Evolutionary conservation across 148 eudicot species (phyloP).

Genomic region (Fagopyrum tataricum): DNA sequence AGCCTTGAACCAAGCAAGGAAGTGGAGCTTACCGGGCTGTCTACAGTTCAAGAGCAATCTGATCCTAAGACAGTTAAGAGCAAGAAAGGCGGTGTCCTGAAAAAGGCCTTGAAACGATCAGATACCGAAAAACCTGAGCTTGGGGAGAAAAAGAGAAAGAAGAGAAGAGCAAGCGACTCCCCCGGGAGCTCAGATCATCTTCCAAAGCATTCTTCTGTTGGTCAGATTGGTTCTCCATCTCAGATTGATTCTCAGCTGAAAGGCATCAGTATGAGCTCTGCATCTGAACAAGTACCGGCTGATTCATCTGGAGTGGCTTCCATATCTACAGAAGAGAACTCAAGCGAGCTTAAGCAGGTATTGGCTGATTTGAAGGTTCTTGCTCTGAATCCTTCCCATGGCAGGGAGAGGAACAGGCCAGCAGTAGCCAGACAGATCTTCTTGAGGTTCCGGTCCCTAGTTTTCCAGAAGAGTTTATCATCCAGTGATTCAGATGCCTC

Average conservation of each 20-base stretch:
- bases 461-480: conserved; percentile 54
- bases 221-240: background rate
- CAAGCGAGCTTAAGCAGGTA: conserved; percentile 34
- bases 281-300: conserved; percentile 2
- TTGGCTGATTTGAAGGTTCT: conserved; percentile 51
- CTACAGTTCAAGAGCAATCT: background rate
- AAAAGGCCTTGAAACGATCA: background rate
- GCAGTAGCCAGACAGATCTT: conserved; percentile 30
- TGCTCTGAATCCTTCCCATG: conserved; percentile 59
- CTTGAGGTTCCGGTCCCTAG: conserved; percentile 56
- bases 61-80: background rate
- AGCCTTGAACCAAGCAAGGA: conserved; percentile 17
- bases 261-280: background rate
- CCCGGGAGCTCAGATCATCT: conserved; percentile 8
- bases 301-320: background rate
- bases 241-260: background rate
- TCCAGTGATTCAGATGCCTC: conserved; percentile 31
- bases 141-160: conserved; percentile 30
- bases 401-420: conserved; percentile 31
- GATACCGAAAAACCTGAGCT: conserved; percentile 25
- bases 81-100: background rate
- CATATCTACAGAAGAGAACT: conserved; percentile 15
- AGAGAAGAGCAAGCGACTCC: conserved; percentile 28
- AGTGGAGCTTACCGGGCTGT: background rate
- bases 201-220: background rate